Evolutionary conservation across 208 protist genomes (phyloP).

Genomic region (Trypanosoma avium): DNA sequence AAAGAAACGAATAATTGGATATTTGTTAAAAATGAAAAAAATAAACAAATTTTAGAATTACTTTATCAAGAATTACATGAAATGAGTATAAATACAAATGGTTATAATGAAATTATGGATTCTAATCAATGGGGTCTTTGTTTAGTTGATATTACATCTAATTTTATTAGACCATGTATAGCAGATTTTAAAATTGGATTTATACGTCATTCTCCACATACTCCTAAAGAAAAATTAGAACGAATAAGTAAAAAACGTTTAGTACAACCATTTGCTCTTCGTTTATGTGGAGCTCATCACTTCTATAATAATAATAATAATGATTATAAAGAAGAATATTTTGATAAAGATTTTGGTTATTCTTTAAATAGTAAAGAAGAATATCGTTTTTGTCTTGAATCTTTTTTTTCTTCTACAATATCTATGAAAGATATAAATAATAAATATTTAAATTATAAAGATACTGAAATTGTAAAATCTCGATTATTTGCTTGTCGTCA

Average conservation of each 20-base stretch:
- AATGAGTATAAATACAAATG: neutral
- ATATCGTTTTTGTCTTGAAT: constrained; percentile 30
- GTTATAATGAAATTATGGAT: constrained; percentile 20
- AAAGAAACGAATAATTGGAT: constrained; percentile 25
- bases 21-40: constrained; percentile 27
- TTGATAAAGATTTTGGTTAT: constrained; percentile 54
- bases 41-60: constrained; percentile 33
- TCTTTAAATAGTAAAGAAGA: constrained; percentile 30
- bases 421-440: constrained; percentile 2
- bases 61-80: constrained; percentile 28
- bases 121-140: constrained; percentile 43
- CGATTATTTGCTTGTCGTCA: constrained; percentile 13
- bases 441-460: neutral
- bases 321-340: constrained; percentile 22
- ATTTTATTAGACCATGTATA: constrained; percentile 44
- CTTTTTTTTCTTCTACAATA: constrained; percentile 44
- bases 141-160: constrained; percentile 56
- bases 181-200: constrained; percentile 80
- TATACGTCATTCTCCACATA: constrained; percentile 69
- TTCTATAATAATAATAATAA: constrained; percentile 3
- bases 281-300: constrained; percentile 58
- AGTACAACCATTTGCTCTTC: constrained; percentile 40
- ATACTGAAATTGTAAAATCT: constrained; percentile 10
- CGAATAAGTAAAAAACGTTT: constrained; percentile 54
- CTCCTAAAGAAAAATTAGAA: constrained; percentile 45